Conservation (phyloP, 495 filamentous ascomycete genomes). For the Trichodelitschia bisporula region DNA sequence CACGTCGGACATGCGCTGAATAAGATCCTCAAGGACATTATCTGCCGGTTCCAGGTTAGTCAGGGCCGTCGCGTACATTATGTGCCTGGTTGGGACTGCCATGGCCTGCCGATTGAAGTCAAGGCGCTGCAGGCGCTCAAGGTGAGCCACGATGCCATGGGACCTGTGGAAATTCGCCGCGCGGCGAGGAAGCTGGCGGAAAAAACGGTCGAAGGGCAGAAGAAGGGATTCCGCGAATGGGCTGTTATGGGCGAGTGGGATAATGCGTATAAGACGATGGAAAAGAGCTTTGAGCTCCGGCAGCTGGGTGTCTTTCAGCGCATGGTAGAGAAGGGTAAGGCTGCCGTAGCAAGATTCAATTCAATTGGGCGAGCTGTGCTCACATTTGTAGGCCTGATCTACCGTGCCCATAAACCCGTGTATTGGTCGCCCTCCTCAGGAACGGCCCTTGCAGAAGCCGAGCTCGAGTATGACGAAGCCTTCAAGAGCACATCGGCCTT, state of each 20-base stretch:
- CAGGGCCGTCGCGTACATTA: conserved; percentile 61
- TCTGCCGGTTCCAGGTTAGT: conserved; percentile 54
- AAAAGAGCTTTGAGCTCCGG: conserved; percentile 58
- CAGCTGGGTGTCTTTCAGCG: conserved; percentile 67
- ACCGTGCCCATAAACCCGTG: conserved; percentile 72
- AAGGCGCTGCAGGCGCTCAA: conserved; percentile 54
- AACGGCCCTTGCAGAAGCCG: conserved; percentile 83
- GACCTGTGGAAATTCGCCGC: conserved; percentile 30
- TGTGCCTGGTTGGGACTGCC: conserved; percentile 93
- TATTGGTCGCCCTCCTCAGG: conserved; percentile 88
- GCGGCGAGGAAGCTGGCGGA: conserved; percentile 51
- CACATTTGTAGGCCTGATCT: conserved; percentile 32
- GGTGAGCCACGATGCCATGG: conserved; percentile 10
- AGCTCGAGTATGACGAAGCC: conserved; percentile 79
- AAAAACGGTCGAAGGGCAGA: conserved; percentile 55
- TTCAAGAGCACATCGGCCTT: conserved; percentile 63
- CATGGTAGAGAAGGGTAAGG: conserved; percentile 48
- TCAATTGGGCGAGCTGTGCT: not conserved
- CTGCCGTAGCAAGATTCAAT: not conserved
- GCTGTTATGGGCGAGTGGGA: conserved; percentile 92
- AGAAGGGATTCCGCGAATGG: conserved; percentile 56
- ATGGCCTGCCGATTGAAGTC: conserved; percentile 90
- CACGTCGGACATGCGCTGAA: conserved; percentile 97
- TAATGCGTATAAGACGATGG: conserved; percentile 79
- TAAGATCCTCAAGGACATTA: conserved; percentile 90